A percentile compares a stretch with the other conserved stretches of the same genome.
These are phyloP conservation scores for Paracorniculantispora psalliotae DNA, from an alignment of 2,329 filamentous ascomycete genomes.

Conservation along the genomic window DNA sequence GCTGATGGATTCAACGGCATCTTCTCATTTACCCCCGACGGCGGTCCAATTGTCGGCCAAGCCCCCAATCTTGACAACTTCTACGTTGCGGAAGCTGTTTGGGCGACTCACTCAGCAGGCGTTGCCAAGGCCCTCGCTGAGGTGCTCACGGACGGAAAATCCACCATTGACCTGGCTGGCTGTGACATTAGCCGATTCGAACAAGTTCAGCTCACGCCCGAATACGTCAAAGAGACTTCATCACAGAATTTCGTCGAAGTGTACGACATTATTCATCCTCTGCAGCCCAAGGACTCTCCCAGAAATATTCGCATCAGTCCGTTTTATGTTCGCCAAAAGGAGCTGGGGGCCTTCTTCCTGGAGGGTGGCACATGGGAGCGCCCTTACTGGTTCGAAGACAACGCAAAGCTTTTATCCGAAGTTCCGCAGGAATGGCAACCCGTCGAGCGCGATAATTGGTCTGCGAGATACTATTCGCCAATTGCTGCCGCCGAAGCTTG, in stretches of 20 bases:
- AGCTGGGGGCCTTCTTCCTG: conserved; percentile 55
- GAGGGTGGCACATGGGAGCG: conserved; percentile 58
- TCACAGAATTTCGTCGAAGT: conserved; percentile 59
- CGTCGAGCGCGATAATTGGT: conserved; percentile 54
- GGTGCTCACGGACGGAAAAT: conserved; percentile 50
- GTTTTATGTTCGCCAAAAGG: conserved; percentile 48
- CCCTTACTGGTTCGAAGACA: conserved; percentile 57
- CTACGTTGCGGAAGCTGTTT: conserved; percentile 60
- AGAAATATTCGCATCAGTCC: conserved; percentile 55
- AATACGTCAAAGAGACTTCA: conserved; percentile 54
- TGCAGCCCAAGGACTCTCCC: conserved; percentile 52
- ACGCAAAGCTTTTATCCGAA: conserved; percentile 44
- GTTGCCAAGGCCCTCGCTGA: conserved; percentile 57
- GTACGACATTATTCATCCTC: conserved; percentile 59
- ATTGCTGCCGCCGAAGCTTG: conserved; percentile 57
- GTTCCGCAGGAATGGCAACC: conserved; percentile 52
- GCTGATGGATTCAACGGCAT: conserved; percentile 60
- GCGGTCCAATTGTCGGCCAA: conserved; percentile 54
- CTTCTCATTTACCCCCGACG: conserved; percentile 62
- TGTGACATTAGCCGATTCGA: conserved; percentile 59
- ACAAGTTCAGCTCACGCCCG: conserved; percentile 50
- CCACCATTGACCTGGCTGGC: conserved; percentile 51
- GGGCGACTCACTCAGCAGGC: conserved; percentile 62
- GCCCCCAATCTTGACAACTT: conserved; percentile 56
- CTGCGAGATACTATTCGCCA: conserved; percentile 51